These are phyloP conservation scores for Puya raimondii DNA, from an alignment of 176 grass and related monocot species.

Conservation along the genomic window DNA sequence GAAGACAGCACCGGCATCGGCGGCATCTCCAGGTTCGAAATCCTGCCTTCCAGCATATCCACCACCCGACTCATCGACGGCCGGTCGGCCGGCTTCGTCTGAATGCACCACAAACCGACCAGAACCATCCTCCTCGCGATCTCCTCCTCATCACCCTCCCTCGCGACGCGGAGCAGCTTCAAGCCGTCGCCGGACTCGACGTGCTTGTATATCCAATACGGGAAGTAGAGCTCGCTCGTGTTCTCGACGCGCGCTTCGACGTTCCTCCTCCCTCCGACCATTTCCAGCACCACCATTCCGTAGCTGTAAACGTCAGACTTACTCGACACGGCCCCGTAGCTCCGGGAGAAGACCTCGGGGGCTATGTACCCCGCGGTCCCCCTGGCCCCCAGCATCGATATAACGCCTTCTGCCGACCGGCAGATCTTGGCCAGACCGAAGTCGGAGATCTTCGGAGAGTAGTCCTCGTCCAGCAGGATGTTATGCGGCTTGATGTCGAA, in stretches of 20 bases:
- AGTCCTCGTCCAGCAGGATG: background rate
- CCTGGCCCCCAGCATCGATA: background rate
- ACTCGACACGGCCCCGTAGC: background rate
- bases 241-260: background rate
- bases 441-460: background rate
- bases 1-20: slow-evolving; percentile 23
- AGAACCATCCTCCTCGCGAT: slow-evolving; percentile 31
- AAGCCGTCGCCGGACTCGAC: background rate
- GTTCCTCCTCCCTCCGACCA: background rate
- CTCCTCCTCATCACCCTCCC: slow-evolving; percentile 13
- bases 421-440: background rate
- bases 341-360: background rate
- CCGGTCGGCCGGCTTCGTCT: slow-evolving; percentile 38
- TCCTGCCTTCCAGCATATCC: slow-evolving; percentile 55
- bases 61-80: slow-evolving; percentile 60
- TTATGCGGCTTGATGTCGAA: slow-evolving; percentile 3
- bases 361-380: background rate
- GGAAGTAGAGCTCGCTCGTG: background rate
- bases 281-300: slow-evolving; percentile 4
- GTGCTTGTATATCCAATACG: background rate
- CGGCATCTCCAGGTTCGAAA: slow-evolving; percentile 20
- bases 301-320: slow-evolving; percentile 4
- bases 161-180: background rate
- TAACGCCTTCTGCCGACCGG: background rate
- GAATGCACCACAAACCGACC: slow-evolving; percentile 63